A percentile compares a stretch with the other conserved stretches of the same genome.
phyloP scores from a whole-genome alignment of 371 early-diverging fungal species.

The Chytridiales sp. region DNA sequence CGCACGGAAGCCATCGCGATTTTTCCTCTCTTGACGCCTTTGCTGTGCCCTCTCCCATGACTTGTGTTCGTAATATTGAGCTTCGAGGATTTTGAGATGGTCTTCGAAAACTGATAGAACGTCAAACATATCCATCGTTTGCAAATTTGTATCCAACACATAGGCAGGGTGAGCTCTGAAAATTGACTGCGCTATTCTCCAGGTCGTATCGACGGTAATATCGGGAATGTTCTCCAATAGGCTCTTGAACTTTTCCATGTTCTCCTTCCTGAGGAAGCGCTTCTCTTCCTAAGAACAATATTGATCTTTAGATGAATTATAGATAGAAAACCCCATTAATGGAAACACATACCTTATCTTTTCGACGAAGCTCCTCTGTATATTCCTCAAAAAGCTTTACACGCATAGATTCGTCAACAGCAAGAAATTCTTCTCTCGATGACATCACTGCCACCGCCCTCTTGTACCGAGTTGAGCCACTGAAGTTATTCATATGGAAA shows the following conservation, averaged over 20 bases:
- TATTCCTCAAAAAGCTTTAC: conserved; percentile 65
- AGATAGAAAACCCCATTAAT: conserved; percentile 1
- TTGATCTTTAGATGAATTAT: neutral
- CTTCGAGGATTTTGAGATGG: conserved; percentile 67
- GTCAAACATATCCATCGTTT: conserved; percentile 76
- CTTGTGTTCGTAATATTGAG: conserved; percentile 46
- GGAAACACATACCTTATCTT: conserved; percentile 48
- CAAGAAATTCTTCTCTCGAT: conserved; percentile 50
- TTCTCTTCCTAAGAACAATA: conserved; percentile 50
- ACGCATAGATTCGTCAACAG: conserved; percentile 54
- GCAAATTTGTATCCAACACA: conserved; percentile 36
- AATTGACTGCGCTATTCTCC: conserved; percentile 64
- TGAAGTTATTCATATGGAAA: conserved; percentile 48
- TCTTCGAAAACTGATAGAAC: conserved; percentile 78
- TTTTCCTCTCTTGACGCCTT: conserved; percentile 65
- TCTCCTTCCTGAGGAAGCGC: conserved; percentile 60
- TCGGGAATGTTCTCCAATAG: conserved; percentile 59
- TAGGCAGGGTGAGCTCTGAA: conserved; percentile 51
- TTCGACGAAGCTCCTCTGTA: conserved; percentile 52
- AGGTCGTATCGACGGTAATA: conserved; percentile 66
- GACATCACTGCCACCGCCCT: conserved; percentile 51
- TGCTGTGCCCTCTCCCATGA: conserved; percentile 24
- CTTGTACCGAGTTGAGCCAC: conserved; percentile 54
- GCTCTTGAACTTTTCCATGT: conserved; percentile 61
- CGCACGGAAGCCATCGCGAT: conserved; percentile 54